Evolutionary conservation across 495 filamentous ascomycete species (phyloP).

Genomic region (Xylaria acuta): DNA sequence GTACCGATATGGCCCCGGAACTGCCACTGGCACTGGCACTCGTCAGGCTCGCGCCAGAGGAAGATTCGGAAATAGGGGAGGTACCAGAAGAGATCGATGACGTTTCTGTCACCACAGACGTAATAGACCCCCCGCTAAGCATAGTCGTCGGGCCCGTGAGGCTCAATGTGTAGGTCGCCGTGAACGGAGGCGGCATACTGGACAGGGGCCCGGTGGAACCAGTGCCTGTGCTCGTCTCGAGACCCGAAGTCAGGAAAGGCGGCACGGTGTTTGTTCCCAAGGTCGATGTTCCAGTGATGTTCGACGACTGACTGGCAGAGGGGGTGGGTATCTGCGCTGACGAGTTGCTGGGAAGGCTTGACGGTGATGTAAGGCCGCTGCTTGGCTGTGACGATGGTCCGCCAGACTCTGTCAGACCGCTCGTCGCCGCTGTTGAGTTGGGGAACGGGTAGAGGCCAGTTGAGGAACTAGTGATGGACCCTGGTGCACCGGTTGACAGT

Average conservation of each 20-base stretch:
- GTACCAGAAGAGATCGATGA: constrained; percentile 16
- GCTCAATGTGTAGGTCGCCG: neutral
- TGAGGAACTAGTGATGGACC: constrained; percentile 6
- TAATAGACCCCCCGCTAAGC: constrained; percentile 3
- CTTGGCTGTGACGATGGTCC: constrained; percentile 18
- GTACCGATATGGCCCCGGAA: constrained; percentile 19
- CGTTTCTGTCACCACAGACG: constrained; percentile 1
- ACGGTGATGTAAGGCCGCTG: neutral
- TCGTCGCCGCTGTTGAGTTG: constrained; percentile 11
- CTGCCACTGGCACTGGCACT: constrained; percentile 7
- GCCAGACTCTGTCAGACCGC: constrained; percentile 11
- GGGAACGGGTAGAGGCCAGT: constrained; percentile 5
- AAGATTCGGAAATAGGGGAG: neutral
- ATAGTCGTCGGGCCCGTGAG: neutral
- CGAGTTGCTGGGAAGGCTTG: constrained; percentile 7
- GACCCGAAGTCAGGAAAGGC: neutral
- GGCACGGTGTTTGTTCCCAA: neutral
- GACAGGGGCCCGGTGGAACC: neutral
- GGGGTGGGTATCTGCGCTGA: neutral
- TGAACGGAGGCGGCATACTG: neutral
- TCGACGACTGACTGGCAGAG: neutral
- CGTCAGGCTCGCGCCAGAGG: constrained; percentile 14
- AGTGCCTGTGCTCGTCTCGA: constrained; percentile 10
- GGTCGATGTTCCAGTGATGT: neutral
- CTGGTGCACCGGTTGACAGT: constrained; percentile 3